Evolutionary conservation across 2,329 filamentous ascomycete species (phyloP).

Genomic region (Xylaria sp.): DNA sequence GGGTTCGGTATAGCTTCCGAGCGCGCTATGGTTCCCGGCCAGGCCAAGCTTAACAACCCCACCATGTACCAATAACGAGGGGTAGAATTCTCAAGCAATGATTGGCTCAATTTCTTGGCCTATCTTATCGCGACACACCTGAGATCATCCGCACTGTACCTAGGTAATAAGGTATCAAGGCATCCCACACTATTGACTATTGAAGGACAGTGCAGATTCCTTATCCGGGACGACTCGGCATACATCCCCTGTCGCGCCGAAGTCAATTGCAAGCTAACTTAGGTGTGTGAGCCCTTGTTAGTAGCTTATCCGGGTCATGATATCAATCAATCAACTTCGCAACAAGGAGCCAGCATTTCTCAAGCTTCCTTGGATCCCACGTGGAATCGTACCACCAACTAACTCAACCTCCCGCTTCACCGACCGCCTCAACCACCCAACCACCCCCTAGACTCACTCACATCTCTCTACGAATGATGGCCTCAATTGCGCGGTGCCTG

Average conservation of each 20-base stretch:
- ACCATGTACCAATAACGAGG: constrained; percentile 7
- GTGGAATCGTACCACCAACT: constrained; percentile 17
- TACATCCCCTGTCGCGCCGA: constrained; percentile 10
- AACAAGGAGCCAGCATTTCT: background rate
- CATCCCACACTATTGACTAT: too few species aligned
- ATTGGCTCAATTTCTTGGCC: constrained; percentile 1
- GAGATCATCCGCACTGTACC: background rate
- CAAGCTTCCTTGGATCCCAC: constrained; percentile 10
- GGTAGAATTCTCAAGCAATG: constrained; percentile 4
- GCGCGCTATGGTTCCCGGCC: background rate
- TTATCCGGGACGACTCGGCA: constrained; percentile 24
- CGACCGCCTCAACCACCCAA: background rate
- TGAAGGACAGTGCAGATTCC: constrained; percentile 3
- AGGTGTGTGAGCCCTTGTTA: too few species aligned
- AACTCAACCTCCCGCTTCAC: constrained; percentile 2
- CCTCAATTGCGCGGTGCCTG: constrained; percentile 65
- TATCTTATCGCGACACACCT: too few species aligned
- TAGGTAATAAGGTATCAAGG: too few species aligned
- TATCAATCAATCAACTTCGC: constrained; percentile 20
- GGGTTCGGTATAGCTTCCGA: too few species aligned
- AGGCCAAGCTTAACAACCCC: constrained; percentile 14
- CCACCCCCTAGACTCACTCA: constrained; percentile 1
- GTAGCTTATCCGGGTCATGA: too few species aligned
- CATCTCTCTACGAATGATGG: constrained; percentile 38
- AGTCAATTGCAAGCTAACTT: constrained; percentile 1